Evolutionary conservation across 208 protist species (phyloP).

Genomic region (Trichomonas gallinae): DNA sequence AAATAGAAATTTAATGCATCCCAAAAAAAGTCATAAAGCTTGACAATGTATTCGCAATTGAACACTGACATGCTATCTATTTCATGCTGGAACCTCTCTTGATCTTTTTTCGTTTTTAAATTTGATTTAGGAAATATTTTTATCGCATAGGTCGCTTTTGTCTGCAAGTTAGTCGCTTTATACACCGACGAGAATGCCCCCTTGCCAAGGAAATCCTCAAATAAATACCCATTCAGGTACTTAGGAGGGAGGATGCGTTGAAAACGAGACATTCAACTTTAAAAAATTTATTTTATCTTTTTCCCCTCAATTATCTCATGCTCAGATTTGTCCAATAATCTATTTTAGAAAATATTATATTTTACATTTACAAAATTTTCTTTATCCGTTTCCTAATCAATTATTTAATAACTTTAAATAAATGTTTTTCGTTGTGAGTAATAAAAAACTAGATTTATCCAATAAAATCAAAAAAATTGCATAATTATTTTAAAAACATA

Average conservation of each 20-base stretch:
- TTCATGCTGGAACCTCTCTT: neutral
- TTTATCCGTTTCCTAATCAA: too few species aligned
- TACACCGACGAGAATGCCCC: neutral
- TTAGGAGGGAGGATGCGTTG: neutral
- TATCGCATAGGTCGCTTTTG: neutral
- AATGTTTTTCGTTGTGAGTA: too few species aligned
- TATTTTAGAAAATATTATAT: too few species aligned
- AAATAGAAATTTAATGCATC: neutral
- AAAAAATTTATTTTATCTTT: neutral
- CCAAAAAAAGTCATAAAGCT: neutral
- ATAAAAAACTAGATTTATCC: too few species aligned
- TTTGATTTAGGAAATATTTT: constrained; percentile 5
- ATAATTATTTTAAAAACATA: too few species aligned
- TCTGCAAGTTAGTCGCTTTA: neutral
- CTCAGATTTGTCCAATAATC: too few species aligned
- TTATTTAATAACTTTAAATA: too few species aligned
- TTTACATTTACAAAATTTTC: too few species aligned
- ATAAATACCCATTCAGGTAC: neutral
- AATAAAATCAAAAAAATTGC: too few species aligned
- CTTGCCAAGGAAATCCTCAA: neutral
- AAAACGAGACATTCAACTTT: neutral
- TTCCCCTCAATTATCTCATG: too few species aligned
- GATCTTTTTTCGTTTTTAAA: neutral
- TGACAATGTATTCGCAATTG: neutral
- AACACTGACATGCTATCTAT: neutral